Evolutionary conservation across 148 eudicot species (phyloP), one percentile per base, ranked within the genome.

Genomic region (Dysphania ambrosioides): DNA sequence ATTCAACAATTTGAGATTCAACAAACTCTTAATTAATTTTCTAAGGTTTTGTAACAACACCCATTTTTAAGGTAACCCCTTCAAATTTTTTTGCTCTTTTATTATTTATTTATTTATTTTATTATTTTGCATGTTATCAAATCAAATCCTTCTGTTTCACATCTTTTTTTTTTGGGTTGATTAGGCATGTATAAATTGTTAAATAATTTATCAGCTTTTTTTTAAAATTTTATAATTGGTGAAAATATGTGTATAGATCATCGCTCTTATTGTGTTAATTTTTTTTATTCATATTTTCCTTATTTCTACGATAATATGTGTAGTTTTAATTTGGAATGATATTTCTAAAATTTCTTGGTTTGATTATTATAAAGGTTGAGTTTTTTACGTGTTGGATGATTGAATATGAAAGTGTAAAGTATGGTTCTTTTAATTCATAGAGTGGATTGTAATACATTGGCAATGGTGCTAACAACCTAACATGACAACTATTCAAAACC

Each of bases 1-100:
- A 42, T n/a, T n/a, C 51, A 44, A 44, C 29, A 53, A 79, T 70
- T 44, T 42, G 31, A 42, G 65, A 67, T 75, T 78, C 80, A 73
- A 77, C 80, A 69, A 75, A 62, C 72, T 63, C 75, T 1, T 40
- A 30, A 19, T 40, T 8, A 16, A 19, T 49, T 24, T 30, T 59
- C 59, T 32, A 56, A 30, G 24, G 34, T 56, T 81, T 73, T 41
- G 16, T 42, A 68, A 63, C 60, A 41, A 47, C n/a, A 30, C 1
- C 12, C 40, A 66, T 61, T 23, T 70, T 63, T 29, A 75, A 76
- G 82, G 18, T 47, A 47, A 16, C 21, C 53, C 6, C 13, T 15
- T 16, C 5, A 47, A 13, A 47, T 6, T 15, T 24, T 8, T 67
- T 21, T 55, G 7, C 29, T 23, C 18, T 0, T 24, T 57, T 24